Conservation (phyloP, 176 grass and related monocot genomes). For the Thinopyrum elongatum region DNA sequence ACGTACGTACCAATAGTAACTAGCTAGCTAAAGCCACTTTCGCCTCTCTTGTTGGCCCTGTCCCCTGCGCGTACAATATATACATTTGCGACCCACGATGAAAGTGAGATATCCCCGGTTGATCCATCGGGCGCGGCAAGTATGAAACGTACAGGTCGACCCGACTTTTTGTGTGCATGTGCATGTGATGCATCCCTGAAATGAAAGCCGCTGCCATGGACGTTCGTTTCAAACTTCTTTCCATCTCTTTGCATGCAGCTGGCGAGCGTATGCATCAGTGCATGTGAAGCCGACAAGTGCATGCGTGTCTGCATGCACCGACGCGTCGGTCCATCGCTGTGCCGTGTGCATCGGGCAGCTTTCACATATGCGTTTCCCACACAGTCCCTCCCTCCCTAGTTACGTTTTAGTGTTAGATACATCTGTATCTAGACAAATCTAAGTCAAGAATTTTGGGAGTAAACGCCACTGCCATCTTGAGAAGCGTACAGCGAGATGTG, state of each 20-base stretch:
- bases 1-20: too few species aligned
- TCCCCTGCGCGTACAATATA: too few species aligned
- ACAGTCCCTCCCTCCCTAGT: too few species aligned
- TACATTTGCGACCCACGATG: too few species aligned
- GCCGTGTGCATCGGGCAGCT: too few species aligned
- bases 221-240: neutral
- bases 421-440: too few species aligned
- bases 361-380: conserved; percentile 9
- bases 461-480: neutral
- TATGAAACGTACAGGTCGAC: neutral
- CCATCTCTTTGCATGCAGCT: neutral
- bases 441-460: too few species aligned
- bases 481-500: neutral
- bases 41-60: too few species aligned
- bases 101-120: neutral
- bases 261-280: too few species aligned
- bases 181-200: too few species aligned
- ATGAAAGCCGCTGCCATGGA: neutral
- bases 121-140: neutral
- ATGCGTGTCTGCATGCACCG: neutral
- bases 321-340: neutral
- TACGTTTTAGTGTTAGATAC: too few species aligned
- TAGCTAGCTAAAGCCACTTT: neutral
- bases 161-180: neutral
- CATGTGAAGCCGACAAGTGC: conserved; percentile 2